phyloP scores from a whole-genome alignment of 106 monocot species.

The Narthecium ossifragum region DNA sequence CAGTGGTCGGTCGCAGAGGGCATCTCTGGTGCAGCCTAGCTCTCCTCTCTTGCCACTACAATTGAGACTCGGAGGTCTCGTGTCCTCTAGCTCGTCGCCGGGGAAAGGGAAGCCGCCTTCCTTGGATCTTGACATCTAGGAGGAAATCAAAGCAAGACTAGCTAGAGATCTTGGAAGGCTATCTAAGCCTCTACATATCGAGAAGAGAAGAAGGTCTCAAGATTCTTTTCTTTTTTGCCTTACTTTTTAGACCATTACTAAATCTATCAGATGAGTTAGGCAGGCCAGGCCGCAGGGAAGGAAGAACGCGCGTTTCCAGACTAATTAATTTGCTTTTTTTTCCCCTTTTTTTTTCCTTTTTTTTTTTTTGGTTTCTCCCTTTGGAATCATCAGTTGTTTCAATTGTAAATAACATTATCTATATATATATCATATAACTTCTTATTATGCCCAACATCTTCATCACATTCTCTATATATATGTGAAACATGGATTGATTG shows the following conservation, averaged over 20 bases:
- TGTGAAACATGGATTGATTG: too few relatives aligned
- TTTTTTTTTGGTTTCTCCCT: background rate
- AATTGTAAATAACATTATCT: conserved; percentile 9
- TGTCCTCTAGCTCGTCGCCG: background rate
- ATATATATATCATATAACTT: conserved; percentile 6
- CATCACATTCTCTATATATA: too few relatives aligned
- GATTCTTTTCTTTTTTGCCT: background rate
- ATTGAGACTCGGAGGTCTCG: background rate
- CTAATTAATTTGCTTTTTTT: background rate
- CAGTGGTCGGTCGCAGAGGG: background rate
- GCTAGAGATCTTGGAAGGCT: background rate
- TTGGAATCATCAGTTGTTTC: background rate
- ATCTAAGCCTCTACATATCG: background rate
- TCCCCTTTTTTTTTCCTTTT: too few relatives aligned
- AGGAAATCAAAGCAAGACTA: background rate
- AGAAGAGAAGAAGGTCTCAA: background rate
- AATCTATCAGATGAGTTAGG: too few relatives aligned
- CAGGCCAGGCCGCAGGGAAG: too few relatives aligned
- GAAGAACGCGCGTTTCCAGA: background rate
- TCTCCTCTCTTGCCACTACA: background rate
- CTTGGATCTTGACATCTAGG: background rate
- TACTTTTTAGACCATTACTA: background rate
- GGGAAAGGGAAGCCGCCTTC: background rate
- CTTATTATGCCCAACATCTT: too few relatives aligned
- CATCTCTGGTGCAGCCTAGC: background rate